Evolutionary conservation across 306 rosid genomes (phyloP), one percentile per base, ranked within the genome.

Genomic region (Acacia acuminata): DNA sequence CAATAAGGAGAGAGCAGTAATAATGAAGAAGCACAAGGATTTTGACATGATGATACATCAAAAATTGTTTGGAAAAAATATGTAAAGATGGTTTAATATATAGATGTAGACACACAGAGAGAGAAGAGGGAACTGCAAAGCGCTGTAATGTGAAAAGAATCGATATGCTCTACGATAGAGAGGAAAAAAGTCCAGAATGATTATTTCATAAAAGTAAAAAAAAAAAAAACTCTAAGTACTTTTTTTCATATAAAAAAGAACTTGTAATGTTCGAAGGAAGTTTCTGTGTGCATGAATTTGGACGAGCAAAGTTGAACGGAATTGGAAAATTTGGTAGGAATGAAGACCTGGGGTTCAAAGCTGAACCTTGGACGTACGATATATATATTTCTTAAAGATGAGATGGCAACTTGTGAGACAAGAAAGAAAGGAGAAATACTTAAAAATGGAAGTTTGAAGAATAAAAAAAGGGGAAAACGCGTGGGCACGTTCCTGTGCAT

Each of bases 401-500:
- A 20, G 64, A 58, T 58, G 64, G 64, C 25, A 8, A 58, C 64
- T 58, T n/a, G 64, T n/a, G 27, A 22, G 64, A 58, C 64, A 20
- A n/a, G 64, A 58, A 58, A n/a, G 13, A 56, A 10, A 8, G 64
- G 30, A 58, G 30, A 58, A 58, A 58, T 58, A 3, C n/a, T 25
- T 3, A 10, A 61, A 25, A 61, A 24, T 10, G 11, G 16, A 50
- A 70, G 11, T 51, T 2, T 13, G 65, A 34, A 70, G 68, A 80
- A 50, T 58, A 58, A 58, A 67, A 82, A 38, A 82, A 56, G 34
- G 34, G 12, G 43, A 76, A 71, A 56, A 67, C 78, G 83, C 77
- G 85, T 85, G 85, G 63, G 25, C 85, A 85, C 81, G 58, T 56
- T 77, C 85, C 75, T 78, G 27, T 44, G 0, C 42, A 77, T 85